Base-by-base conservation (phyloP, 2,329 filamentous ascomycete species). In the Neophaeococcomyces mojaviensis region DNA sequence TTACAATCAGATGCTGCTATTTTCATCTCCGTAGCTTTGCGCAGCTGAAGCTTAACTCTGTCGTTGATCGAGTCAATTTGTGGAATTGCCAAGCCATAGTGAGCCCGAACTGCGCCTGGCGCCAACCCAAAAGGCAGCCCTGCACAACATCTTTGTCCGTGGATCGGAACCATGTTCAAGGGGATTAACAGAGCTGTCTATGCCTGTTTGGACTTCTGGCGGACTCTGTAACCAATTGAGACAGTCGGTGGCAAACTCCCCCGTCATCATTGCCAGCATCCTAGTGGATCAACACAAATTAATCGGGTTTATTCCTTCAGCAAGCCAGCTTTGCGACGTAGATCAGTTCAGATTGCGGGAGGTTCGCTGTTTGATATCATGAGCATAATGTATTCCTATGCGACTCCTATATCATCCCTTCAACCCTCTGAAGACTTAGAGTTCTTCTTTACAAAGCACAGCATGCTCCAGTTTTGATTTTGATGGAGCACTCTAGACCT, bases 1-100 rank as follows among this genome's bases (percentile, higher is more conserved):
- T 37, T 44, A 24, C 33, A 33, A 37, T 30, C 20, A 22, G n/a
- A 22, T 44, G 33, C 32, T 44, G 10, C 41, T 44, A 44, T 36
- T 44, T 44, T 44, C 32, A 30, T 12, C 9, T 28, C 41, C 41
- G 33, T 28, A 44, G 41, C 41, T 44, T 41, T n/a, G 41, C 41
- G 19, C 32, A 32, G 41, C 12, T 28, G 41, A 3, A 26, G 22
- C 41, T 44, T 37, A 44, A 22, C 39, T 34, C 15, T n/a, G 30
- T 34, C 12, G 20, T 35, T 18, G 39, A 31, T 18, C 18, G 34
- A 34, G 16, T 30, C 28, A 34, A 31, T 33, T 28, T 39, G 37
- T 39, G 37, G 10, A n/a, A 15, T 34, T 35, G 39, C 28, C 39
- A 35, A 43, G 39, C 12, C 18, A 8, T 20, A 20, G n/a, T 34